These are phyloP conservation scores for Fusarium beomiforme DNA, from an alignment of 2,329 filamentous ascomycete genomes.

Conservation along the genomic window DNA sequence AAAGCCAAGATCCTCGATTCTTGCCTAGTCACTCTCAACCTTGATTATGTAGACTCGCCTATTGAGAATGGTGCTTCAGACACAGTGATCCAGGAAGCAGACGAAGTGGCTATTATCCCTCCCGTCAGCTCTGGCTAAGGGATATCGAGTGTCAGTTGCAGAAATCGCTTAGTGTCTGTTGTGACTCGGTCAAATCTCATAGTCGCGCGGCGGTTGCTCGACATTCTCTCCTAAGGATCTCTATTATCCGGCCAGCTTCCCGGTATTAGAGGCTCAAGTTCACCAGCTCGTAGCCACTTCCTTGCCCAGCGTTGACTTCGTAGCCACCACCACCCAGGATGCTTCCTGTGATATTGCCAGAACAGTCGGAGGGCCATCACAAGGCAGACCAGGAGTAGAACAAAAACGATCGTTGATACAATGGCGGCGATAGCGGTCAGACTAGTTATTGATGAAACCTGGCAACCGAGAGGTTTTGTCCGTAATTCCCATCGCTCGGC, in stretches of 20 bases:
- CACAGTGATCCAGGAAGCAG: constrained; percentile 72
- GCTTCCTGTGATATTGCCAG: constrained; percentile 34
- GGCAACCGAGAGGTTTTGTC: constrained; percentile 49
- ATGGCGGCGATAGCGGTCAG: constrained; percentile 44
- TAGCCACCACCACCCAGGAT: constrained; percentile 32
- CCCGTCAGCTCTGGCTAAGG: constrained; percentile 84
- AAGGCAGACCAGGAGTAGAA: constrained; percentile 40
- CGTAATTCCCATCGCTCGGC: constrained; percentile 54
- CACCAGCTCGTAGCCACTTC: constrained; percentile 32
- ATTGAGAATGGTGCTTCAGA: constrained; percentile 53
- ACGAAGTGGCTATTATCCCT: constrained; percentile 89
- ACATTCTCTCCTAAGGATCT: constrained; percentile 4
- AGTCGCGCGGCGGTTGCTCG: neutral
- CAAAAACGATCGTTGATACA: constrained; percentile 42
- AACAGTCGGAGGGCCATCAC: constrained; percentile 34
- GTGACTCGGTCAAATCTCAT: constrained; percentile 11
- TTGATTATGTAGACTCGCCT: constrained; percentile 80
- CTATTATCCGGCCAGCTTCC: constrained; percentile 9
- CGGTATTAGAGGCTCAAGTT: constrained; percentile 46
- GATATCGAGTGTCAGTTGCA: constrained; percentile 22
- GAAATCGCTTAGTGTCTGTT: constrained; percentile 6
- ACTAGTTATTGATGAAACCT: constrained; percentile 49
- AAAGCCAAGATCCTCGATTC: constrained; percentile 73
- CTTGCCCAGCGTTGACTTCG: constrained; percentile 27
- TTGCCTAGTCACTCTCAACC: constrained; percentile 81